phyloP scores from a whole-genome alignment of 2,329 filamentous ascomycete genomes.

The Diaporthe helianthi region DNA sequence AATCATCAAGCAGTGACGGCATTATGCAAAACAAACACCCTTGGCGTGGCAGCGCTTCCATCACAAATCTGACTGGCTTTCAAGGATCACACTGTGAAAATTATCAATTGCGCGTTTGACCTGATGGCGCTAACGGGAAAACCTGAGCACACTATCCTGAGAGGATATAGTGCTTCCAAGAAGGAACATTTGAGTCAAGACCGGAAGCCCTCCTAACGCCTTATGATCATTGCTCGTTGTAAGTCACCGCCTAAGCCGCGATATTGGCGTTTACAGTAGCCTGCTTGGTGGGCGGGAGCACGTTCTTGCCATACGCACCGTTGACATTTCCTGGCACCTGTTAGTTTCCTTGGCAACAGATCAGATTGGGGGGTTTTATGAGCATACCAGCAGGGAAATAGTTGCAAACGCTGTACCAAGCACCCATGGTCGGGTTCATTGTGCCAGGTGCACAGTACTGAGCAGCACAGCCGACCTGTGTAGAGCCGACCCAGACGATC shows the following conservation, averaged over 20 bases:
- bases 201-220: not conserved
- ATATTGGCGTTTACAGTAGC: constrained; percentile 39
- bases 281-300: constrained; percentile 51
- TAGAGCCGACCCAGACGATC: constrained; percentile 73
- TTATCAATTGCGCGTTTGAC: not conserved
- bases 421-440: constrained; percentile 54
- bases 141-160: not conserved
- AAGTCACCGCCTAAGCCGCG: constrained; percentile 4
- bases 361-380: no score
- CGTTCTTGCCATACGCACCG: constrained; percentile 58
- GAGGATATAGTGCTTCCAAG: not conserved
- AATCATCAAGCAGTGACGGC: constrained; percentile 19
- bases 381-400: constrained; percentile 73
- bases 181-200: not conserved
- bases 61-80: constrained; percentile 3
- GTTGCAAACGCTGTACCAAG: constrained; percentile 89
- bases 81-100: constrained; percentile 15
- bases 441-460: constrained; percentile 60
- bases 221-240: not conserved
- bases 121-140: not conserved
- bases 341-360: constrained; percentile 35
- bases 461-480: constrained; percentile 68
- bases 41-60: constrained; percentile 4
- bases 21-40: constrained; percentile 15
- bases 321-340: constrained; percentile 57